Base-by-base conservation (phyloP, 73 alveolate genomes). In the Symbiodinium pilosum region DNA sequence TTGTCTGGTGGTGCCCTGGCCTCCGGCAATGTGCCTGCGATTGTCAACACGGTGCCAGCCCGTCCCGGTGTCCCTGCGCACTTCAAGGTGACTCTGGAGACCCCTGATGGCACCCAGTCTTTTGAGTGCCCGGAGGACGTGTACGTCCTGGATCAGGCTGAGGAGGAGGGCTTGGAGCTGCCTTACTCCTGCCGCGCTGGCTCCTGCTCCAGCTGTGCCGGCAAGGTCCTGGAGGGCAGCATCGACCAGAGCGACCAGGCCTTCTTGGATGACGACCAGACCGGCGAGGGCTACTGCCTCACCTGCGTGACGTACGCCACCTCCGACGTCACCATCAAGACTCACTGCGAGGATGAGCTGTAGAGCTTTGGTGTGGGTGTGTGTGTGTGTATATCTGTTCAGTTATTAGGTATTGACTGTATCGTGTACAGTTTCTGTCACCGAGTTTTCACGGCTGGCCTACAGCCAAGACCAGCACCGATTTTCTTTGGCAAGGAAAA, bases 281-380 rank as follows among this genome's bases (percentile, higher is more conserved):
- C 56, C 86, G 94, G 64, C 85, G 86, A 87, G 39, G 94, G 94
- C 43, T 87, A 54, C 64, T 87, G 94, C 94, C 43, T 87, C 68
- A 87, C 95, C 32, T 89, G 95, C 47, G 95, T 64, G 51, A 64
- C 95, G 68, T 89, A 68, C 44, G 86, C 87, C 86, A 89, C 95
- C 59, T 89, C 95, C 44, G 95, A 89, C 47, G 95, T 89, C 75
- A 89, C 95, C 87, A 89, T 89, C 95, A 59, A 89, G 95, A 89
- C 95, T 43, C 95, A 89, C 95, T 89, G 95, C 43, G 95, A 89
- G 95, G 95, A 89, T 32, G 95, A 89, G 87, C 86, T 89, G 47
- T 89, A 87, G 64, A 42, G n/a, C n/a, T n/a, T 41, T 56, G 59
- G 94, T 42, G 83, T 32, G 85, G 24, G 47, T 71, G 3, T 7